Percentiles rank a stretch among this genome's conserved stretches.
Conservation (phyloP, 108 stramenopile species). For the Pseudonitzschia multiseries region DNA sequence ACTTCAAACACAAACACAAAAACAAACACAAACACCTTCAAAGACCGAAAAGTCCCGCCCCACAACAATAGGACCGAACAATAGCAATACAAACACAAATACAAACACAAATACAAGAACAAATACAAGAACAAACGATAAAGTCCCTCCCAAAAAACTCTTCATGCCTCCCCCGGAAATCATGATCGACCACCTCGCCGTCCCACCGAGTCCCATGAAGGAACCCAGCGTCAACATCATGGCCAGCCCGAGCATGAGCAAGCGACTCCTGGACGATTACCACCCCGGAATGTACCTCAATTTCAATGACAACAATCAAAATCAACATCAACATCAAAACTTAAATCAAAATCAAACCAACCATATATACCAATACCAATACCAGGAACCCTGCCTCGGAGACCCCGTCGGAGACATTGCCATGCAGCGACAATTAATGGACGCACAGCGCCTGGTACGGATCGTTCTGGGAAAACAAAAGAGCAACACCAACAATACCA, state of each 20-base stretch:
- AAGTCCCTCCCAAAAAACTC: conserved; percentile 5
- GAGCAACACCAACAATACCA: too few relatives aligned
- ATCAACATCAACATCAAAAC: too few relatives aligned
- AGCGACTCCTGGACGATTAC: conserved; percentile 3
- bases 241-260: neutral
- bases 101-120: too few relatives aligned
- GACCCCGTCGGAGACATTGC: conserved; percentile 22
- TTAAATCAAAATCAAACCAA: too few relatives aligned
- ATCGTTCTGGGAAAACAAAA: conserved; percentile 31
- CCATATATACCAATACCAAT: too few relatives aligned
- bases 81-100: too few relatives aligned
- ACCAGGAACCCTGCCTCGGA: conserved; percentile 1
- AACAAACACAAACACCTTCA: too few relatives aligned
- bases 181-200: conserved; percentile 28
- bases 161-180: conserved; percentile 25
- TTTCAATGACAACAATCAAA: neutral
- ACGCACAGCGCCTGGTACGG: conserved; percentile 37
- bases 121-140: too few relatives aligned
- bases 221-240: conserved; percentile 16
- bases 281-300: conserved; percentile 1
- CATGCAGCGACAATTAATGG: conserved; percentile 30
- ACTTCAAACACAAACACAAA: too few relatives aligned
- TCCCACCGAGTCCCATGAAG: conserved; percentile 38
- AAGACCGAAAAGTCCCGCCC: neutral
- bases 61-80: neutral